Evolutionary conservation across 331 rosid genomes (phyloP).

Genomic region (Pyracantha coccinea): DNA sequence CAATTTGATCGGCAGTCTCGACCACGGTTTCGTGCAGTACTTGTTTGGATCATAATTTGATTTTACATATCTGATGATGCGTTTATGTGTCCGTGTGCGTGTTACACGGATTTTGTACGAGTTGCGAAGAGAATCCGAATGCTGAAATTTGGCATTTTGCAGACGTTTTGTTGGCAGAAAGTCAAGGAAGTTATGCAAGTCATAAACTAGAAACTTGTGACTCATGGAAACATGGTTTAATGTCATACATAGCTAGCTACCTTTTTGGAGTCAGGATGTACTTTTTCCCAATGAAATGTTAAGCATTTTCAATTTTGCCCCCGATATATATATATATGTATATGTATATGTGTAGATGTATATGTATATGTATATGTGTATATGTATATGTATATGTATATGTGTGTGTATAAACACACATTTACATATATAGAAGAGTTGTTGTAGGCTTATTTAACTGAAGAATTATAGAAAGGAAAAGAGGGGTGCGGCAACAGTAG

Average conservation of each 20-base stretch:
- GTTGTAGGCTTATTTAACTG: too few relatives aligned
- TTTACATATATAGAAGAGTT: too few relatives aligned
- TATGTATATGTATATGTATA: too few relatives aligned
- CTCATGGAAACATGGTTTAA: not conserved
- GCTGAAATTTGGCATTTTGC: slow-evolving; percentile 11
- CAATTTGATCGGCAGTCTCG: too few relatives aligned
- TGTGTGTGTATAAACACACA: too few relatives aligned
- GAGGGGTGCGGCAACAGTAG: too few relatives aligned
- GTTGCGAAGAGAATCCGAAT: slow-evolving; percentile 83
- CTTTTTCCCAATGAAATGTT: not conserved
- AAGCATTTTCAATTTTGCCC: not conserved
- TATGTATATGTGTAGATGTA: too few relatives aligned
- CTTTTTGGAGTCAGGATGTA: slow-evolving; percentile 5
- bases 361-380: too few relatives aligned
- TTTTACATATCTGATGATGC: not conserved
- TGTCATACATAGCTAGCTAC: not conserved
- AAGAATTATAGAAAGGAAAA: too few relatives aligned
- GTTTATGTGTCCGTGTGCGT: not conserved
- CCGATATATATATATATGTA: too few relatives aligned
- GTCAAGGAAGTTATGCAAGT: slow-evolving; percentile 18
- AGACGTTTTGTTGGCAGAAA: slow-evolving; percentile 3
- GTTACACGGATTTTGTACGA: slow-evolving; percentile 72
- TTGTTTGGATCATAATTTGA: not conserved
- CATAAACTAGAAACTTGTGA: not conserved
- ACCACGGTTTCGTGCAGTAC: not conserved